phyloP scores from a whole-genome alignment of 75 land plant genomes.

The Cupressus sempervirens region DNA sequence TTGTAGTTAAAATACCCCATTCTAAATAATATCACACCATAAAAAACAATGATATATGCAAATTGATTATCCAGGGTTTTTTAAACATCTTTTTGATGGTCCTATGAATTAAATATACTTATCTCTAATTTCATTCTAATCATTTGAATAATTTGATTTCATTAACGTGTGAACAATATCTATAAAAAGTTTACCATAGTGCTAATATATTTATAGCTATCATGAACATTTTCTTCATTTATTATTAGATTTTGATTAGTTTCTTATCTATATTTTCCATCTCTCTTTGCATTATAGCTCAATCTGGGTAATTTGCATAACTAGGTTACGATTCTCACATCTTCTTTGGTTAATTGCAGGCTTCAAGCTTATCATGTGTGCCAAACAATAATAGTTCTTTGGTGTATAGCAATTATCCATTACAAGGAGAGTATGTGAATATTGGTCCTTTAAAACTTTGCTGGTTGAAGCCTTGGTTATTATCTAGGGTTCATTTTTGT shows the following conservation, averaged over 20 bases:
- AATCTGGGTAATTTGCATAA: neutral
- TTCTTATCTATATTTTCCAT: neutral
- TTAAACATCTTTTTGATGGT: neutral
- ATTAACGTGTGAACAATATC: neutral
- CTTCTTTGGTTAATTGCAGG: slow-evolving; percentile 1
- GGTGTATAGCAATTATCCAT: neutral
- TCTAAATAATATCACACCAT: neutral
- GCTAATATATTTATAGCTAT: neutral
- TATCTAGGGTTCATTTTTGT: neutral
- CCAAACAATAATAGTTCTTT: neutral
- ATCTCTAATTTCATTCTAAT: neutral
- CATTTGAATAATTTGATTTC: neutral
- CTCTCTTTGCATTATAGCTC: neutral
- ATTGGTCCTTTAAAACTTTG: neutral
- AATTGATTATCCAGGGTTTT: neutral
- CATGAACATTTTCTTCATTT: neutral
- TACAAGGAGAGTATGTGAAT: neutral
- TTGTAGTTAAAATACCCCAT: neutral
- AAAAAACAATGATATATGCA: neutral
- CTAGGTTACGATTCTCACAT: neutral
- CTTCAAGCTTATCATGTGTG: neutral
- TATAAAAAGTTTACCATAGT: neutral
- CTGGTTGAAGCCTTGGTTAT: slow-evolving; percentile 4
- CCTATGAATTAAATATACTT: neutral
- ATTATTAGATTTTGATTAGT: neutral